These are phyloP conservation scores for Polygonum maritimum DNA, from an alignment of 148 eudicot species.

Conservation along the genomic window DNA sequence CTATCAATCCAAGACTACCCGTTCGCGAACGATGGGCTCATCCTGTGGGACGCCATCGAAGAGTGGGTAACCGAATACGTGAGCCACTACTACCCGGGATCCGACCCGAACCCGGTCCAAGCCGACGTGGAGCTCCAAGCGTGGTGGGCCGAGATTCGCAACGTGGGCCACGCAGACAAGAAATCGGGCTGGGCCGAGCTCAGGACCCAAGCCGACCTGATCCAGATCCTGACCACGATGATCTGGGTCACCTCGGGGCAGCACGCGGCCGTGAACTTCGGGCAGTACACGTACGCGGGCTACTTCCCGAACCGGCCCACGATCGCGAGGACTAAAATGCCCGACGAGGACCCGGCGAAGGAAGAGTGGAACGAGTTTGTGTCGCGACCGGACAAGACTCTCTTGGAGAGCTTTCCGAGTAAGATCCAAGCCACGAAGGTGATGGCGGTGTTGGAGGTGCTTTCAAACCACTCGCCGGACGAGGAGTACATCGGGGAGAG, in stretches of 20 bases:
- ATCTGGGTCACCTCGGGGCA: slow-evolving; percentile 81
- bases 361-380: slow-evolving; percentile 26
- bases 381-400: slow-evolving; percentile 25
- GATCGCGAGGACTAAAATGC: slow-evolving; percentile 53
- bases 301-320: slow-evolving; percentile 70
- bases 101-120: slow-evolving; percentile 8
- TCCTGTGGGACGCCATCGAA: slow-evolving; percentile 44
- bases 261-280: slow-evolving; percentile 83
- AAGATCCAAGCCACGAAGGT: slow-evolving; percentile 48
- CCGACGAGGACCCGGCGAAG: slow-evolving; percentile 38
- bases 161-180: slow-evolving; percentile 59
- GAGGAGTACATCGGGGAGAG: slow-evolving; percentile 63
- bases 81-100: slow-evolving; percentile 30
- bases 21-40: slow-evolving; percentile 47
- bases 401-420: slow-evolving; percentile 45
- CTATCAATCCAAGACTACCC: slow-evolving; percentile 56
- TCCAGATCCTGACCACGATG: slow-evolving; percentile 46
- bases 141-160: slow-evolving; percentile 71
- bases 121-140: slow-evolving; percentile 52
- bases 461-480: slow-evolving; percentile 62
- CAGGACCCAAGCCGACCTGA: slow-evolving; percentile 30
- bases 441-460: slow-evolving; percentile 46
- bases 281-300: slow-evolving; percentile 59
- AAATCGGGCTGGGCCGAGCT: slow-evolving; percentile 66
- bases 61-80: slow-evolving; percentile 54